Base-by-base conservation (phyloP, 2,329 filamentous ascomycete genomes). In the Claviceps sp. region DNA sequence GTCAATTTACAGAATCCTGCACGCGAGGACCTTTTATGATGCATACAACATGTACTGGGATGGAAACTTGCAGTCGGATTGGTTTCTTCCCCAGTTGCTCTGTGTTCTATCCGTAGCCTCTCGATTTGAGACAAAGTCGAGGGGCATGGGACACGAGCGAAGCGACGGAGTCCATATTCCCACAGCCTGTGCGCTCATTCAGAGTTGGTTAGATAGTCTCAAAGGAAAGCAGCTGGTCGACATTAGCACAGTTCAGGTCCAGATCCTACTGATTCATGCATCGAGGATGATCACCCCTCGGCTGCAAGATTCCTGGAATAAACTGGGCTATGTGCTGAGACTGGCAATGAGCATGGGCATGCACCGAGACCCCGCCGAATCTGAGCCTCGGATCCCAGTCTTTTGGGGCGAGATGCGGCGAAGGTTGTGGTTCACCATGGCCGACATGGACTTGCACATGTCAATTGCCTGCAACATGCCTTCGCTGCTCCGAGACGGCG, bases 271-370 rank as follows among this genome's bases (percentile, higher is more conserved):
- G 4, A 61, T 80, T 37, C 74, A 78, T 55, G 74, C 76, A 2
- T 70, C 72, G 56, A 66, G 75, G 51, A 73, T 77, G 68, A 74
- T 77, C 61, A 74, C 75, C 5, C 69, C 69, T 22, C 70, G 71
- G 7, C 68, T 73, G 38, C 73, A 78, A 50, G 73, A 76, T 50
- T 68, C 72, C 0, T 80, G 77, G 77, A 70, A 72, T 14, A 73
- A 77, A 52, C 64, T 80, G n/a, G 77, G 77, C 5, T 70, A 72
- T 50, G 72, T 80, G 43, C 70, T 78, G 5, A 73, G 77, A 16
- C 75, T 77, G 67, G 77, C 75, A 34, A 80, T 80, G 76, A 75
- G 73, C 2, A 79, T 80, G 75, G 77, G 76, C 3, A 65, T 80
- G 47, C 77, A 80, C 57, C 70, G 76, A 4, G 77, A 80, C 50